Conservation (phyloP, 148 eudicot genomes). For the Heliamphora exappendiculata region DNA sequence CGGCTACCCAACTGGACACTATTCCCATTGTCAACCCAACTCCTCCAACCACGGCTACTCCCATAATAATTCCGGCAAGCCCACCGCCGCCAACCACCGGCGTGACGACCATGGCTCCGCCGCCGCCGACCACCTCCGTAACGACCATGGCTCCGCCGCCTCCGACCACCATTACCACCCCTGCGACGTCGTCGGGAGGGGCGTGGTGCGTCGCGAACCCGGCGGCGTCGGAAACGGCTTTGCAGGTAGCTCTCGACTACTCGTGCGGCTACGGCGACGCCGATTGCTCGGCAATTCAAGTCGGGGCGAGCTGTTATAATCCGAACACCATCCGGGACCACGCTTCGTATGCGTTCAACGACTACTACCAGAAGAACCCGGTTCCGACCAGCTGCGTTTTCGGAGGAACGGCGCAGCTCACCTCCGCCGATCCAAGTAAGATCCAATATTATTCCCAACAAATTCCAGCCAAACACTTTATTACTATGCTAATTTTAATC, state of each 20-base stretch:
- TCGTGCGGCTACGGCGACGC: constrained; percentile 97
- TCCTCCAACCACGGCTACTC: constrained; percentile 24
- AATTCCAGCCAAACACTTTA: not conserved
- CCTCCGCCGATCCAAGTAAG: constrained; percentile 84
- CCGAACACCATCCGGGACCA: constrained; percentile 69
- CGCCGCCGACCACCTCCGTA: constrained; percentile 25
- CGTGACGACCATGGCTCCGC: constrained; percentile 15
- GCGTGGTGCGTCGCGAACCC: constrained; percentile 88
- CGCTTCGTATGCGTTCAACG: constrained; percentile 86
- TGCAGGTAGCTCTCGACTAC: constrained; percentile 91
- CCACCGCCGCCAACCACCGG: constrained; percentile 35
- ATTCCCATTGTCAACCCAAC: constrained; percentile 48
- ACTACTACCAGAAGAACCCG: constrained; percentile 92
- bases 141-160: constrained; percentile 15
- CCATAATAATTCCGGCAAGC: constrained; percentile 19
- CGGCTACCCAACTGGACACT: constrained; percentile 26
- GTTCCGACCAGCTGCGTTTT: constrained; percentile 80
- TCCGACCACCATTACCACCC: constrained; percentile 20
- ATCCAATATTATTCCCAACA: not conserved
- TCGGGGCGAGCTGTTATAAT: constrained; percentile 59
- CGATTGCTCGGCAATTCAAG: constrained; percentile 77
- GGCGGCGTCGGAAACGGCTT: constrained; percentile 60
- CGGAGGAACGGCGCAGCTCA: constrained; percentile 80
- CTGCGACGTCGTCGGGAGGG: constrained; percentile 50
- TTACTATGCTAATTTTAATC: not conserved